Evolutionary conservation across 139 green algal species (phyloP).

Genomic region (Tetradesmus obliquus): DNA sequence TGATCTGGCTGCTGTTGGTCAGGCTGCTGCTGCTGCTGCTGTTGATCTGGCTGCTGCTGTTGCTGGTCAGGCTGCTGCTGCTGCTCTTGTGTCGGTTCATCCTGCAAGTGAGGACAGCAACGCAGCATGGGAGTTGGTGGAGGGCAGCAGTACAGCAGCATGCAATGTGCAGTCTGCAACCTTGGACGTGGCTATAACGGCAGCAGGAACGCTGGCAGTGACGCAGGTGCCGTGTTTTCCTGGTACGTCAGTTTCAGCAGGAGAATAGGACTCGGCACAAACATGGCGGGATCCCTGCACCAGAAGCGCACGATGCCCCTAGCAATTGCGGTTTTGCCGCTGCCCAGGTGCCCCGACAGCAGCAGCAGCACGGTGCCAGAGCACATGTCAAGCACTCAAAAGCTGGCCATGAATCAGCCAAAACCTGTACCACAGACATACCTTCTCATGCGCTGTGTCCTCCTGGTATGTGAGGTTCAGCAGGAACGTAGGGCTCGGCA

Average conservation of each 20-base stretch:
- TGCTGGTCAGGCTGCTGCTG: background rate
- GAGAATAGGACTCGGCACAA: constrained; percentile 67
- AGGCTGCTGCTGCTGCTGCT: background rate
- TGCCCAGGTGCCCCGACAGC: constrained; percentile 60
- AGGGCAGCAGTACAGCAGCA: too few species aligned
- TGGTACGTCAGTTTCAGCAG: constrained; percentile 63
- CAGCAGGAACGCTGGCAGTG: too few species aligned
- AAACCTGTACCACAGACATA: background rate
- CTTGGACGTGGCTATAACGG: too few species aligned
- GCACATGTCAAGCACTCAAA: background rate
- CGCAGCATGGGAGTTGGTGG: too few species aligned
- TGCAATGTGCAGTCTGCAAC: background rate
- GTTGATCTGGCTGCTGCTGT: background rate
- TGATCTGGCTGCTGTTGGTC: background rate
- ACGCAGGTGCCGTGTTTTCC: constrained; percentile 46
- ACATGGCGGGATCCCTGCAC: constrained; percentile 42
- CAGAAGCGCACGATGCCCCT: constrained; percentile 60
- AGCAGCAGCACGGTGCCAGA: constrained; percentile 19
- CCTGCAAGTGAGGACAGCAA: background rate
- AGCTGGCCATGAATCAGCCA: too few species aligned
- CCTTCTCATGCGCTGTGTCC: constrained; percentile 47
- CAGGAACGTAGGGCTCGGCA: constrained; percentile 68
- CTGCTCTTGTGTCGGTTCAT: background rate
- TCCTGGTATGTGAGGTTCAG: constrained; percentile 62
- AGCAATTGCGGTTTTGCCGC: constrained; percentile 61